Base-by-base conservation (phyloP, 2,329 filamentous ascomycete species). In the Sporothrix sp. region DNA sequence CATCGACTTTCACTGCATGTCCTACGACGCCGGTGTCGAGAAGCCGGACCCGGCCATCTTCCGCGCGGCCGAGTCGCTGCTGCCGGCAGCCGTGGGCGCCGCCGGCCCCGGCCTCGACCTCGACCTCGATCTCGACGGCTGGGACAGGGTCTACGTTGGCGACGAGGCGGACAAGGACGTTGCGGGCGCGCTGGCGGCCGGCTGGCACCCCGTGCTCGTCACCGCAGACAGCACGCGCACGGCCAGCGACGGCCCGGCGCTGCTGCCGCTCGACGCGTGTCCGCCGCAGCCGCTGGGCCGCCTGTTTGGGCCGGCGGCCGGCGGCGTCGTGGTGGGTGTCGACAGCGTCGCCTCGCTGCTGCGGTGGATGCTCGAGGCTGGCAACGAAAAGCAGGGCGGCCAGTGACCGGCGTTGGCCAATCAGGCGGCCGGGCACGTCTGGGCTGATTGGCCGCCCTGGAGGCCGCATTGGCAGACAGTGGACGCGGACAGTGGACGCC, bases 11-110 rank as follows among this genome's bases (percentile, higher is more conserved):
- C 68, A 75, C 7, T 75, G 76, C 53, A 71, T 82, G 60, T 83
- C 79, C 16, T 84, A 84, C 56, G 78, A 83, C 57, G 74, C 78
- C 4, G 80, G 79, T 0, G 60, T 65, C 21, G 76, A 78, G 56
- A 85, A 85, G 60, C 81, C 81, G 0, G 68, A 79, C 48, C 55
- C 52, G 8, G 56, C 60, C 3, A 81, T 84, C 2, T 85, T 84
- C 54, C 61, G 67, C 1, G 72, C 76, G 0, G 80, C 78, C 0
- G 68, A 71, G 39, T 55, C 61, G 1, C 65, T 78, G 66, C 14
- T 57, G 21, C 28, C 28, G 1, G 23, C 7, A 1, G 47, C 37
- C 2, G 13, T 55, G 36, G 16, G 44, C 6, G 21, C 20, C 0
- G 18, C 13, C 14, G 2, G 14, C 6, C 7, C 1, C 0, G 20